Evolutionary conservation across 2,329 filamentous ascomycete species (phyloP), one percentile per base, ranked within the genome.

Genomic region (Cladosporium sp.): DNA sequence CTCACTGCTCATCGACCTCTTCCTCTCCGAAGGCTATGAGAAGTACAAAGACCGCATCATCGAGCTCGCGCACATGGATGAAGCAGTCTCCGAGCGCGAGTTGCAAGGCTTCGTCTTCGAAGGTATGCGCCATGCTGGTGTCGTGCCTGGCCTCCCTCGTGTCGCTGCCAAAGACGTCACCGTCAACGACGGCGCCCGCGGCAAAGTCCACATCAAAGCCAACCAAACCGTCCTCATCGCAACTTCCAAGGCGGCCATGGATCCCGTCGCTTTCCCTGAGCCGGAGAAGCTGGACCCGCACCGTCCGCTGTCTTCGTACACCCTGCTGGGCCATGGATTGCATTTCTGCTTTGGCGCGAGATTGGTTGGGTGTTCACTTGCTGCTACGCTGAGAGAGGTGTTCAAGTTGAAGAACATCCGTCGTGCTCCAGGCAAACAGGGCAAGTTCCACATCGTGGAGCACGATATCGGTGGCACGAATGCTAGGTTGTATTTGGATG

Each of bases 61-160:
- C 20, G 72, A 80, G 64, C 74, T 82, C 17, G 73, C 79, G 1
- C 73, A 80, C 58, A 73, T 71, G 61, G 72, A 78, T 42, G 70
- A 75, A 4, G 67, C 68, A 3, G 68, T 69, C 1, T 73, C 78
- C 2, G 73, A 76, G 53, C 65, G 69, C 32, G 79, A 82, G 62
- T 73, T 82, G 1, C 76, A 79, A 61, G 78, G 79, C 12, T 83
- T 79, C 66, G 78, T 82, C 2, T 80, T 75, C 61, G 80, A 83
- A 65, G 80, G 79, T 40, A 81, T 82, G 77, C 76, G 80, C 10
- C 79, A 80, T 63, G 76, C 77, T 5, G 76, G 52, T 32, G 39
- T 79, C 1, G 75, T 81, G 1, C 78, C 79, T 0, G 79, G 79
- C n/a, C 68, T 82, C 1, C 76, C 78, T n/a, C 78, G 79, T 54